phyloP scores from a whole-genome alignment of 1,284 basidiomycete species.

The Chondrostereum purpureum region DNA sequence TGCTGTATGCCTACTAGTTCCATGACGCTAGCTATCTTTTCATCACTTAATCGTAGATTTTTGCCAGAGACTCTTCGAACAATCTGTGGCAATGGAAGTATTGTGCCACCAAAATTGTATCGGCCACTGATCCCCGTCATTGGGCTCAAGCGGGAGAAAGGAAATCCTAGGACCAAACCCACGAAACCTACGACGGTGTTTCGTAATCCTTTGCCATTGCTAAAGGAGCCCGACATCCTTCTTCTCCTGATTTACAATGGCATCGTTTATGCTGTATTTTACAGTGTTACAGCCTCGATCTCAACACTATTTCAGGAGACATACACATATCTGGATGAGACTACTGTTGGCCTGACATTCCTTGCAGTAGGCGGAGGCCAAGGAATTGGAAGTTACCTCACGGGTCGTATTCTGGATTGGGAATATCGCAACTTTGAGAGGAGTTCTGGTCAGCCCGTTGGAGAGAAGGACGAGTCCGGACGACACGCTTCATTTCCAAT shows the following conservation, averaged over 20 bases:
- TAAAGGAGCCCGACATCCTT: slow-evolving; percentile 54
- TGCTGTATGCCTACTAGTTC: slow-evolving; percentile 38
- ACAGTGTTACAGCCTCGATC: slow-evolving; percentile 58
- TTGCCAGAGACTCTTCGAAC: slow-evolving; percentile 58
- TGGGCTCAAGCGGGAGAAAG: slow-evolving; percentile 23
- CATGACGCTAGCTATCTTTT: neutral
- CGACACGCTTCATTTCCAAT: slow-evolving; percentile 45
- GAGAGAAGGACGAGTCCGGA: slow-evolving; percentile 13
- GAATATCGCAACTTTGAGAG: slow-evolving; percentile 42
- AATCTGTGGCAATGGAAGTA: slow-evolving; percentile 54
- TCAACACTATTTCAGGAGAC: slow-evolving; percentile 52
- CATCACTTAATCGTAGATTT: slow-evolving; percentile 26
- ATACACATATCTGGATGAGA: slow-evolving; percentile 59
- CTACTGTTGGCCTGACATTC: slow-evolving; percentile 65
- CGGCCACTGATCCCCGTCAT: slow-evolving; percentile 52
- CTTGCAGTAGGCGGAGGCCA: slow-evolving; percentile 48
- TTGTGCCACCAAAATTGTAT: slow-evolving; percentile 38
- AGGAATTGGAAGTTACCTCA: slow-evolving; percentile 35
- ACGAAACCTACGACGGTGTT: slow-evolving; percentile 30
- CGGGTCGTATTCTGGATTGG: slow-evolving; percentile 49
- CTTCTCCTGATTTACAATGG: slow-evolving; percentile 58
- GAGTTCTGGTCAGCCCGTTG: slow-evolving; percentile 11
- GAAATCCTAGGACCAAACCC: slow-evolving; percentile 13
- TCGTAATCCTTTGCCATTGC: slow-evolving; percentile 53
- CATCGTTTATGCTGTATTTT: slow-evolving; percentile 53